These are phyloP conservation scores for Fusarium sp. DNA, from an alignment of 2,329 filamentous ascomycete genomes.

Conservation along the genomic window DNA sequence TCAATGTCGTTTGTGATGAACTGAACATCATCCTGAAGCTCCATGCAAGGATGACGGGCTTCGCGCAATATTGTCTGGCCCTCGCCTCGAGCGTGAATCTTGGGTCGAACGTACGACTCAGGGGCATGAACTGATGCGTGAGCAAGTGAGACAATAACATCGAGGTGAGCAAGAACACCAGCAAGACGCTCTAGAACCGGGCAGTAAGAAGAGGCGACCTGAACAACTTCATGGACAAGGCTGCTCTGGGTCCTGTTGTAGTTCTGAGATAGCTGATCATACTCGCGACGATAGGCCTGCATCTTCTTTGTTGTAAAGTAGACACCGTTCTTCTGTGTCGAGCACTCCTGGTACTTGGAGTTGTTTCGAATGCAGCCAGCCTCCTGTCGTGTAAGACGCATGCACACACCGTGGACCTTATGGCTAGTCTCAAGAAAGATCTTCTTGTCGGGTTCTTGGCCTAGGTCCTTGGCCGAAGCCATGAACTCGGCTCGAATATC, in stretches of 20 bases:
- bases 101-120: conserved; percentile 89
- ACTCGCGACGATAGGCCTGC: conserved; percentile 84
- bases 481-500: conserved; percentile 87
- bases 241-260: conserved; percentile 96
- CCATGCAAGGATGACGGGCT: conserved; percentile 95
- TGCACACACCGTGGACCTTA: conserved; percentile 95
- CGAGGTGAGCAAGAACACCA: conserved; percentile 88
- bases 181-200: conserved; percentile 92
- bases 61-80: conserved; percentile 92
- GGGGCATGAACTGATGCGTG: conserved; percentile 95
- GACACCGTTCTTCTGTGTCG: conserved; percentile 98
- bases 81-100: conserved; percentile 86
- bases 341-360: conserved; percentile 89
- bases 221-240: conserved; percentile 90
- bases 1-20: conserved; percentile 98
- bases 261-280: conserved; percentile 91
- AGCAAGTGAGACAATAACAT: conserved; percentile 93
- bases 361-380: conserved; percentile 94
- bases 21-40: conserved; percentile 97
- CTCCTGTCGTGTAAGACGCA: conserved; percentile 90
- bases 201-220: conserved; percentile 92
- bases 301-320: conserved; percentile 93
- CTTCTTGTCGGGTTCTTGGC: conserved; percentile 97
- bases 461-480: conserved; percentile 80
- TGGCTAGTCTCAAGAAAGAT: conserved; percentile 93